Conservation (phyloP, 257 asterid genomes). For the Solanum paucissectum region DNA sequence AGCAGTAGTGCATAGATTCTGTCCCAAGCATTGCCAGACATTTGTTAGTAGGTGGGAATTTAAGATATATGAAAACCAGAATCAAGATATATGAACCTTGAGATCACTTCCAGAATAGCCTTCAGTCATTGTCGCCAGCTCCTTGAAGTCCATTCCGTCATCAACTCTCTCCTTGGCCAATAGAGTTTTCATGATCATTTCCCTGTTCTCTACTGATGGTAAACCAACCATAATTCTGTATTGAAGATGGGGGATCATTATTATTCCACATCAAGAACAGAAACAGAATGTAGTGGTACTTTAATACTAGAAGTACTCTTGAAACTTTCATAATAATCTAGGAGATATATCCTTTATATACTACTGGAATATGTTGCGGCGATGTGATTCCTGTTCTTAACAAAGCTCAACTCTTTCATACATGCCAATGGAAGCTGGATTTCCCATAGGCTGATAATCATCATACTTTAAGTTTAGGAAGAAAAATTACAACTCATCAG, state of each 20-base stretch:
- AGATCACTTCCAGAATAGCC: slow-evolving; percentile 88
- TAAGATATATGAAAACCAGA: neutral
- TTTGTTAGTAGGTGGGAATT: neutral
- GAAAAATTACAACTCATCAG: neutral
- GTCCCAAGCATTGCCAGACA: neutral
- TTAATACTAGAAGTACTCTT: neutral
- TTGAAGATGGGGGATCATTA: neutral
- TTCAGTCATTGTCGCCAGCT: slow-evolving; percentile 72
- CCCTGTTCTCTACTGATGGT: slow-evolving; percentile 65
- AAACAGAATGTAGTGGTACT: neutral
- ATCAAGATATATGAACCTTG: slow-evolving; percentile 42
- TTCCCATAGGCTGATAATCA: neutral
- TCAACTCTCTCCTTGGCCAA: slow-evolving; percentile 65
- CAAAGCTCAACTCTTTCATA: neutral
- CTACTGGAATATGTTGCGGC: too few species aligned
- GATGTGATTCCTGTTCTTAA: neutral
- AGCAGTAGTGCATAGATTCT: slow-evolving; percentile 83
- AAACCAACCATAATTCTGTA: slow-evolving; percentile 78
- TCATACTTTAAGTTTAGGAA: neutral
- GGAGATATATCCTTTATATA: neutral
- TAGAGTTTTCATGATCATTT: slow-evolving; percentile 54
- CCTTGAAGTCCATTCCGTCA: slow-evolving; percentile 40
- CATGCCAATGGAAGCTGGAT: neutral
- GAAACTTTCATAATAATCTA: neutral
- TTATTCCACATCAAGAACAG: neutral